Conservation (phyloP, 306 rosid species). For the Vachellia pachyceras region DNA sequence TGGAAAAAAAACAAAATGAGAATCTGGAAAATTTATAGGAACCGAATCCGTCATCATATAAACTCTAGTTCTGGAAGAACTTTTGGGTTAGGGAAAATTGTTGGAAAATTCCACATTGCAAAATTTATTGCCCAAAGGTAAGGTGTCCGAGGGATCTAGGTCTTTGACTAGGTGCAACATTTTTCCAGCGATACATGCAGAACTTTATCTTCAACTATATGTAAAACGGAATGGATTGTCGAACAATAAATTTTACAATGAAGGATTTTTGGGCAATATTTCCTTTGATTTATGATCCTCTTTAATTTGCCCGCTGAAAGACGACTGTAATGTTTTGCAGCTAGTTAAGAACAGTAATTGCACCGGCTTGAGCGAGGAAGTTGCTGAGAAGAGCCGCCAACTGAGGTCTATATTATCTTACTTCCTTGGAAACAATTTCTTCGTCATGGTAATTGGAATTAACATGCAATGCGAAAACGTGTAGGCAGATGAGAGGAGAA, state of each 20-base stretch:
- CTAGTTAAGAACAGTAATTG: conserved; percentile 78
- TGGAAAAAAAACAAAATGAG: background rate
- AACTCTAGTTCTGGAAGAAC: background rate
- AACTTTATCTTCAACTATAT: too few relatives aligned
- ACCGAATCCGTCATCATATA: background rate
- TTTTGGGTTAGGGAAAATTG: background rate
- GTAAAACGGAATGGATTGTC: too few relatives aligned
- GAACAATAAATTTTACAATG: too few relatives aligned
- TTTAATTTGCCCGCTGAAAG: background rate
- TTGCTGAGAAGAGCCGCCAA: conserved; percentile 69
- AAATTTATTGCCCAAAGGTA: too few relatives aligned
- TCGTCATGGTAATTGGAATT: conserved; percentile 6
- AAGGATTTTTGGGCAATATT: too few relatives aligned
- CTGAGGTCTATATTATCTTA: conserved; percentile 55
- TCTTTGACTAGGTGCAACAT: too few relatives aligned
- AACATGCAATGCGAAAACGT: background rate
- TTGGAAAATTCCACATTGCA: too few relatives aligned
- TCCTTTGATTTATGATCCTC: background rate
- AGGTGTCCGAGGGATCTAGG: too few relatives aligned
- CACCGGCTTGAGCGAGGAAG: conserved; percentile 74
- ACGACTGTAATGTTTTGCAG: conserved; percentile 45
- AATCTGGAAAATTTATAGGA: background rate
- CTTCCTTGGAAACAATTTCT: background rate
- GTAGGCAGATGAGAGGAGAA: conserved; percentile 96
- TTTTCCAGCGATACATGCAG: too few relatives aligned